Percentiles rank a stretch among this genome's conserved stretches.
Conservation (phyloP, 805 yeast species). For the Candida caryicola region DNA sequence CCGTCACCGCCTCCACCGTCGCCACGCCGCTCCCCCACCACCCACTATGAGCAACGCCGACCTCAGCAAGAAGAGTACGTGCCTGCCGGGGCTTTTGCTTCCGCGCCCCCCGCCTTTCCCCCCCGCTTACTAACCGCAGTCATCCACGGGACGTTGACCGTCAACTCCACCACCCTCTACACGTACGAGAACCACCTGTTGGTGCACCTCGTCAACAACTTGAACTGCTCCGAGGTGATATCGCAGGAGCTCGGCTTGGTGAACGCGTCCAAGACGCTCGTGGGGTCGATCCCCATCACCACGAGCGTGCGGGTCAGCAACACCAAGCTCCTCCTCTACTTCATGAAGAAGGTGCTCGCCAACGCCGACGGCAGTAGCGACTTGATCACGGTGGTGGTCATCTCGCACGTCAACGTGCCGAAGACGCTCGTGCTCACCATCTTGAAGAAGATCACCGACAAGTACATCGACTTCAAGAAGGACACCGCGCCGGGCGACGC, state of each 20-base stretch:
- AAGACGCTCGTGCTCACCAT: conserved; percentile 46
- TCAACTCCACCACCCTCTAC: conserved; percentile 58
- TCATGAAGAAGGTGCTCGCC: conserved; percentile 44
- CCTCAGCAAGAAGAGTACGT: conserved; percentile 25
- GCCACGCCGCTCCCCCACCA: too few relatives aligned
- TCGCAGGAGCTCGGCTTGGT: conserved; percentile 54
- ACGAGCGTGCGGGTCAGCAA: conserved; percentile 25
- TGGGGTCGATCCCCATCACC: conserved; percentile 35
- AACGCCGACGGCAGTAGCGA: conserved; percentile 47
- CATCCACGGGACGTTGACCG: conserved; percentile 47
- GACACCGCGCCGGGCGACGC: conserved; percentile 18
- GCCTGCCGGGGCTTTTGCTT: not conserved
- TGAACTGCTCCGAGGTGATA: conserved; percentile 53
- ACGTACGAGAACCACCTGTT: conserved; percentile 52
- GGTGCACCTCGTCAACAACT: conserved; percentile 36
- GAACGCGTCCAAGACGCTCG: conserved; percentile 44
- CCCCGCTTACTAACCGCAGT: conserved; percentile 25
- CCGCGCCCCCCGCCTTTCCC: too few relatives aligned
- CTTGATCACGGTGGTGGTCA: conserved; percentile 49
- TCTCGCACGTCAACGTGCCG: conserved; percentile 44
- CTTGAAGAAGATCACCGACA: conserved; percentile 49
- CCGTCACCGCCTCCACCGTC: not conserved
- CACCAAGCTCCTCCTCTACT: conserved; percentile 39
- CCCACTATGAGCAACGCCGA: conserved; percentile 18
- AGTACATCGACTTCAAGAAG: conserved; percentile 42